Conservation (phyloP, 2,329 filamentous ascomycete genomes). For the Alternaria sp. region DNA sequence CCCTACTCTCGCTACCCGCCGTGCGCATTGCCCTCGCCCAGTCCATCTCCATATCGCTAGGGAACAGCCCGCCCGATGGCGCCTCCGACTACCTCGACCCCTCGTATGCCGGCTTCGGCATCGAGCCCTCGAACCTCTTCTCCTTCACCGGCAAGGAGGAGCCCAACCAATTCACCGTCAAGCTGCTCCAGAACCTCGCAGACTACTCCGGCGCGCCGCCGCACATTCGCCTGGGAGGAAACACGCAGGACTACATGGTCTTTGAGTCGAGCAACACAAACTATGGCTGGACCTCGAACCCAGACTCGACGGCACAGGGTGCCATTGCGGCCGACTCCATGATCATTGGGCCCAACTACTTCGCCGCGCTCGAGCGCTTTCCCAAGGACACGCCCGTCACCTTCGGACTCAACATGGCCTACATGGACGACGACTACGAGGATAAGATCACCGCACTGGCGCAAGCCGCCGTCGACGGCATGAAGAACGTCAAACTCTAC, state of each 20-base stretch:
- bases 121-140: slow-evolving; percentile 61
- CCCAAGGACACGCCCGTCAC: slow-evolving; percentile 59
- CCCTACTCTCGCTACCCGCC: slow-evolving; percentile 21
- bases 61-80: slow-evolving; percentile 32
- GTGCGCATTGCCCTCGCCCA: slow-evolving; percentile 32
- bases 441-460: slow-evolving; percentile 54
- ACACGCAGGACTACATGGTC: slow-evolving; percentile 59
- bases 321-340: slow-evolving; percentile 52
- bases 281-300: slow-evolving; percentile 50
- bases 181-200: slow-evolving; percentile 57
- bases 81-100: slow-evolving; percentile 49
- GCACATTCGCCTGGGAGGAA: slow-evolving; percentile 59
- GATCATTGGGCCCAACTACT: slow-evolving; percentile 57
- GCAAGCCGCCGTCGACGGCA: slow-evolving; percentile 43
- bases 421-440: slow-evolving; percentile 52
- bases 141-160: slow-evolving; percentile 55
- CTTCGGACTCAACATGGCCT: slow-evolving; percentile 59
- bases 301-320: slow-evolving; percentile 49
- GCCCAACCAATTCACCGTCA: slow-evolving; percentile 55
- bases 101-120: slow-evolving; percentile 59
- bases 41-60: slow-evolving; percentile 41
- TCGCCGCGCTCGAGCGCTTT: slow-evolving; percentile 56
- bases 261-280: slow-evolving; percentile 48
- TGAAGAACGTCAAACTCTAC: slow-evolving; percentile 49
- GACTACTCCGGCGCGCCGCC: slow-evolving; percentile 57